Conservation (phyloP, 2,329 filamentous ascomycete genomes). For the Talaromyces sp. region DNA sequence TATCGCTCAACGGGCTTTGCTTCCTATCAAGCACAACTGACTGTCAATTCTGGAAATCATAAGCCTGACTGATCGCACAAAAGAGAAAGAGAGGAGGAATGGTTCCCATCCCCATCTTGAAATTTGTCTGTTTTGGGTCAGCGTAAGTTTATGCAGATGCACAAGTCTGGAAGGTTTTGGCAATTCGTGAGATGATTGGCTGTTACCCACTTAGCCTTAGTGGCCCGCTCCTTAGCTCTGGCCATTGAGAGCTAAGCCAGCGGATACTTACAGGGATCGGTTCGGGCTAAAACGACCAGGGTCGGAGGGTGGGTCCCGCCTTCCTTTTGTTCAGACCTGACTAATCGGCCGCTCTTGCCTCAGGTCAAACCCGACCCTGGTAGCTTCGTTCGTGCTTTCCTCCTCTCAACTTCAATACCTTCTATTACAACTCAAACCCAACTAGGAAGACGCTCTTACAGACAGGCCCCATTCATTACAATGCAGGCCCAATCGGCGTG, state of each 20-base stretch:
- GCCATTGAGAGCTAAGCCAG: background rate
- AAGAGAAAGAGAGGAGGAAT: background rate
- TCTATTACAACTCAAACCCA: background rate
- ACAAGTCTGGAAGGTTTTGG: background rate
- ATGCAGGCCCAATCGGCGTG: slow-evolving; percentile 8
- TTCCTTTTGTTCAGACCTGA: background rate
- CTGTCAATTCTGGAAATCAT: background rate
- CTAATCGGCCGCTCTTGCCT: background rate
- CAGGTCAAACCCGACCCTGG: background rate
- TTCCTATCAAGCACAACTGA: no score
- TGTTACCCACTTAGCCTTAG: no score
- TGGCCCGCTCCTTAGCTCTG: background rate
- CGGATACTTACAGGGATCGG: background rate
- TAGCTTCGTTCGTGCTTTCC: no score
- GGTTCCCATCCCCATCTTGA: no score
- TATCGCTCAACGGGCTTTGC: background rate
- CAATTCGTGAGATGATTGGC: background rate
- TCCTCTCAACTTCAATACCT: no score
- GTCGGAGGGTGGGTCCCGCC: background rate
- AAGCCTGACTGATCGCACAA: background rate
- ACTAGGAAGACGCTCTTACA: background rate
- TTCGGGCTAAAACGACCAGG: slow-evolving; percentile 1
- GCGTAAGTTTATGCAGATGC: background rate
- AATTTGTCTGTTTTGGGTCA: background rate
- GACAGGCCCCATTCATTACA: background rate